Evolutionary conservation across 2,329 filamentous ascomycete genomes (phyloP).

Genomic region (Stenocarpella maydis): DNA sequence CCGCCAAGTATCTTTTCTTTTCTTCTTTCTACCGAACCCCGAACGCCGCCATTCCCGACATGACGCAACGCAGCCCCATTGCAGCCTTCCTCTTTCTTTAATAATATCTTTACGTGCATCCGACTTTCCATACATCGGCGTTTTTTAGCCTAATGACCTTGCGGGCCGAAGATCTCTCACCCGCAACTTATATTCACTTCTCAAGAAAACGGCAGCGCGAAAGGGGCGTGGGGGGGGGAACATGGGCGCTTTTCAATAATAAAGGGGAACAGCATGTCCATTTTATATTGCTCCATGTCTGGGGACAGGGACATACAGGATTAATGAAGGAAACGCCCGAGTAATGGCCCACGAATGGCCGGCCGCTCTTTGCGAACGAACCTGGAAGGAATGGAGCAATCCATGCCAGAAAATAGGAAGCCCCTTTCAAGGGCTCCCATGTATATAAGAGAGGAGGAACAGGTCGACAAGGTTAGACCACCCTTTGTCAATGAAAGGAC

Average conservation of each 20-base stretch:
- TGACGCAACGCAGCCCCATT: conserved; percentile 10
- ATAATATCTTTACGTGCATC: conserved; percentile 8
- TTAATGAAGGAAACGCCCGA: background rate
- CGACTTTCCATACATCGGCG: background rate
- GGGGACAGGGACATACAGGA: background rate
- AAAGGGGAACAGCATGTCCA: background rate
- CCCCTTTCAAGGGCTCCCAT: background rate
- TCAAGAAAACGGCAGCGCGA: background rate
- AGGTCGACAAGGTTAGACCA: background rate
- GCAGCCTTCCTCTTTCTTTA: background rate
- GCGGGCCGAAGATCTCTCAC: background rate
- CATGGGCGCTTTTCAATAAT: background rate
- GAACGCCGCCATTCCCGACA: conserved; percentile 5
- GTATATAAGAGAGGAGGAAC: conserved; percentile 6
- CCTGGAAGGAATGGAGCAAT: background rate
- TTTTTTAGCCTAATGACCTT: conserved; percentile 14
- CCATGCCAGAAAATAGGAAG: background rate
- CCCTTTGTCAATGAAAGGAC: background rate
- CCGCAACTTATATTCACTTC: background rate
- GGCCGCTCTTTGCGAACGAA: conserved; percentile 5
- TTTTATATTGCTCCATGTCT: background rate
- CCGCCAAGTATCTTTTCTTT: background rate
- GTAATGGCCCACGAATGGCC: background rate
- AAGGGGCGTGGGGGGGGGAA: background rate
- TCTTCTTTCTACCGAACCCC: too few relatives aligned